Conservation (phyloP, 371 early-diverging fungal species). For the Capillidium heterosporum region DNA sequence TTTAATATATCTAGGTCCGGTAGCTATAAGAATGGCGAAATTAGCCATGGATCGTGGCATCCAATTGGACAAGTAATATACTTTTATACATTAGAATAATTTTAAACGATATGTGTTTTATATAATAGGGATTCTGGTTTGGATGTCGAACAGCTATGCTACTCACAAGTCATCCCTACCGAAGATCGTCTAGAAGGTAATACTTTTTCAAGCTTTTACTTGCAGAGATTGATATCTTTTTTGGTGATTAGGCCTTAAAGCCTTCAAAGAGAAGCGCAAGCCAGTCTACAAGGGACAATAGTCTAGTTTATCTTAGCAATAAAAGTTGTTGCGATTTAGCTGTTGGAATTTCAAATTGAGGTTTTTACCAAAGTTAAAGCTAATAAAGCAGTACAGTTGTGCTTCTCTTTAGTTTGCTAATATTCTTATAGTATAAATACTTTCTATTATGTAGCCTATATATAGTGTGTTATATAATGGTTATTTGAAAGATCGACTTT, state of each 20-base stretch:
- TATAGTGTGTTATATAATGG: no score
- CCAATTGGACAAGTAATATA: constrained; percentile 57
- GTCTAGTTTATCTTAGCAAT: no score
- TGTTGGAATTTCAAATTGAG: no score
- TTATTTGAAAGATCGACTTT: no score
- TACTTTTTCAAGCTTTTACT: neutral
- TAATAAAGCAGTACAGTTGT: no score
- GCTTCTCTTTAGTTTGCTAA: no score
- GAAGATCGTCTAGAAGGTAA: constrained; percentile 84
- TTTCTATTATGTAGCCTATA: no score
- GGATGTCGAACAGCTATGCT: constrained; percentile 86
- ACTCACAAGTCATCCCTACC: constrained; percentile 84
- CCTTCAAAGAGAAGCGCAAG: constrained; percentile 58
- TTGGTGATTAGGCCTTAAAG: neutral
- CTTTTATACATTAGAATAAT: neutral
- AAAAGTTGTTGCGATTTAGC: no score
- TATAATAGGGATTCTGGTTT: constrained; percentile 53
- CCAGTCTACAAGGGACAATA: constrained; percentile 78
- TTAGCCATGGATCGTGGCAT: constrained; percentile 63
- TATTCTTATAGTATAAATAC: no score
- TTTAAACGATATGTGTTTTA: neutral
- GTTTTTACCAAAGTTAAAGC: no score
- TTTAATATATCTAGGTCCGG: constrained; percentile 36
- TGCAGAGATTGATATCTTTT: neutral
- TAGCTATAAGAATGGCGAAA: constrained; percentile 81